These are phyloP conservation scores for Entomortierella beljakovae DNA, from an alignment of 192 early-diverging fungal species.

Conservation along the genomic window DNA sequence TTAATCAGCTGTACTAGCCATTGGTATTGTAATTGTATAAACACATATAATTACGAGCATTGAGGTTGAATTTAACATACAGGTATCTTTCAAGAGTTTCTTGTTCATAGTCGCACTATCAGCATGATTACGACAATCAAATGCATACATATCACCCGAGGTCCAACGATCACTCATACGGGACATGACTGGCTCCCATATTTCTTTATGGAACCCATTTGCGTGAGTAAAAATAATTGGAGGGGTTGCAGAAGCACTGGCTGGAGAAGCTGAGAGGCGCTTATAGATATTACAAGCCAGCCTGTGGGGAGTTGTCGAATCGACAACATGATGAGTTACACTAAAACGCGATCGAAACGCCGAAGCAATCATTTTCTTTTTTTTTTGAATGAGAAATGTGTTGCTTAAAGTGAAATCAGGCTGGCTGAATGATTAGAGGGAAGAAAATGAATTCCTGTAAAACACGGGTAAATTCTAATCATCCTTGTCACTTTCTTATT, in stretches of 20 bases:
- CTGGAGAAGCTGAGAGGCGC: neutral
- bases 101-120: constrained; percentile 66
- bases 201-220: constrained; percentile 70
- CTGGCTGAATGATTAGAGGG: no score
- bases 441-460: no score
- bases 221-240: constrained; percentile 67
- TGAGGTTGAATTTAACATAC: constrained; percentile 48
- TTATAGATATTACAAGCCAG: constrained; percentile 43
- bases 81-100: constrained; percentile 42
- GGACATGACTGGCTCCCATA: constrained; percentile 64
- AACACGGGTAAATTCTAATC: no score
- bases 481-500: no score
- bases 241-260: neutral
- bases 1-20: neutral
- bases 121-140: constrained; percentile 69
- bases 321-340: constrained; percentile 3
- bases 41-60: neutral
- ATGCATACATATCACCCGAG: constrained; percentile 57
- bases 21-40: neutral
- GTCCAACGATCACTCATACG: constrained; percentile 32
- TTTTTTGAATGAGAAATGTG: no score
- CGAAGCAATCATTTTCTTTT: no score
- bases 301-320: constrained; percentile 18
- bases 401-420: no score
- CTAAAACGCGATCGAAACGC: no score